Evolutionary conservation across 2,329 filamentous ascomycete species (phyloP).

Genomic region (Xylaria sp.): DNA sequence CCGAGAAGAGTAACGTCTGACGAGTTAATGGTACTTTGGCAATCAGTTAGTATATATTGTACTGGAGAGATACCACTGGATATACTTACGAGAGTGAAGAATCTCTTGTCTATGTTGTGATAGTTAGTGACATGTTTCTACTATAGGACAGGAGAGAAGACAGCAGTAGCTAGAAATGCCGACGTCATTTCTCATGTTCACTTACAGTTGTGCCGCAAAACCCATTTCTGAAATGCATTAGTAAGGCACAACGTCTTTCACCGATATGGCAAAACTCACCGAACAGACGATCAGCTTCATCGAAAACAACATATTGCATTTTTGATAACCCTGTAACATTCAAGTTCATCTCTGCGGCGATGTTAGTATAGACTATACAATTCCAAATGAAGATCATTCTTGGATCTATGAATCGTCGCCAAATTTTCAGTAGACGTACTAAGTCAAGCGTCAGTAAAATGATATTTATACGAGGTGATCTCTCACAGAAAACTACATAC

Average conservation of each 20-base stretch:
- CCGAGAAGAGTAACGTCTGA: conserved; percentile 94
- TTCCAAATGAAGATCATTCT: not conserved
- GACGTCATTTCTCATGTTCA: conserved; percentile 52
- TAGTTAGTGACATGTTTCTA: conserved; percentile 52
- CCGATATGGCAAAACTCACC: conserved; percentile 49
- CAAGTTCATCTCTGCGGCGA: conserved; percentile 77
- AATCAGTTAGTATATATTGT: conserved; percentile 51
- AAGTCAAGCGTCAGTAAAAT: conserved; percentile 11
- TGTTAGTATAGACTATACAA: not conserved
- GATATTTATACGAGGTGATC: not conserved
- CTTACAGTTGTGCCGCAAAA: conserved; percentile 90
- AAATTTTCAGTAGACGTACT: conserved; percentile 17
- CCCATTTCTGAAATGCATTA: conserved; percentile 75
- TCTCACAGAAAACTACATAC: conserved; percentile 9
- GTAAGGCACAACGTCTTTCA: not conserved
- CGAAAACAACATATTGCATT: conserved; percentile 93
- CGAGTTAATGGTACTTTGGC: conserved; percentile 74
- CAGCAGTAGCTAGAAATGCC: not conserved
- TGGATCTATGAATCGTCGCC: not conserved
- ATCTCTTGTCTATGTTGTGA: conserved; percentile 30
- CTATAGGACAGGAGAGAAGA: not conserved
- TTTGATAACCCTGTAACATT: conserved; percentile 75
- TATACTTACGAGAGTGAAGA: conserved; percentile 32
- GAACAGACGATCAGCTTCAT: conserved; percentile 95
- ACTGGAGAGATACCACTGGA: not conserved